Conservation (phyloP, 2,329 filamentous ascomycete genomes). For the Calonectria pseudoreteaudii region DNA sequence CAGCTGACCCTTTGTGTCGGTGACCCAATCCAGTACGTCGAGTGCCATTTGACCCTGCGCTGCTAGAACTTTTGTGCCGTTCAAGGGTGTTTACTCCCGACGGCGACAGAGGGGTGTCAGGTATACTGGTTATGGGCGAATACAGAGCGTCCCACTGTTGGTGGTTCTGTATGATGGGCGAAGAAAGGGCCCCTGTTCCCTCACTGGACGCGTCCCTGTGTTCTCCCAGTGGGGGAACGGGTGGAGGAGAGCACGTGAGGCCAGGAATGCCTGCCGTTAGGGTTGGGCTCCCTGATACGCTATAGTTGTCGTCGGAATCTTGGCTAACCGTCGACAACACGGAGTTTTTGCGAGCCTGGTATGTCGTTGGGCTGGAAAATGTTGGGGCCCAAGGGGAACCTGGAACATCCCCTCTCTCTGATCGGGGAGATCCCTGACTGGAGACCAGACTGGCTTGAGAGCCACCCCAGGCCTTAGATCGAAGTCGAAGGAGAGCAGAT, state of each 20-base stretch:
- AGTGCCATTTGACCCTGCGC: conserved; percentile 22
- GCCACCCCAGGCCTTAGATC: conserved; percentile 83
- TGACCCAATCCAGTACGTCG: conserved; percentile 53
- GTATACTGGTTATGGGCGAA: conserved; percentile 23
- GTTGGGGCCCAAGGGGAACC: conserved; percentile 54
- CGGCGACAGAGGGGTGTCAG: conserved; percentile 33
- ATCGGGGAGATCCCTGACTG: conserved; percentile 62
- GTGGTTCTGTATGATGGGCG: conserved; percentile 1
- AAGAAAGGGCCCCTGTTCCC: conserved; percentile 23
- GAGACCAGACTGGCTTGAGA: conserved; percentile 79
- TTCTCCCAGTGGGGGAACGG: conserved; percentile 32
- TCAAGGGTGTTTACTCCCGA: conserved; percentile 37
- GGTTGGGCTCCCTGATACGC: conserved; percentile 63
- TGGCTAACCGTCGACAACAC: conserved; percentile 61
- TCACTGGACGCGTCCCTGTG: conserved; percentile 26
- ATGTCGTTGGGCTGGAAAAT: conserved; percentile 37
- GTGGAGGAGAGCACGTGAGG: conserved; percentile 41
- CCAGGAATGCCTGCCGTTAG: conserved; percentile 56
- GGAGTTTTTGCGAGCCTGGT: conserved; percentile 62
- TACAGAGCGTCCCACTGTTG: background rate
- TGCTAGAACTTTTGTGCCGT: conserved; percentile 28
- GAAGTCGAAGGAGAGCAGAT: conserved; percentile 77
- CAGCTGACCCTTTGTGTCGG: conserved; percentile 67
- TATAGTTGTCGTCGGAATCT: conserved; percentile 58
- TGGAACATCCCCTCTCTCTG: conserved; percentile 61